Percentiles rank a stretch among this genome's conserved stretches.
Conservation (phyloP, 192 early-diverging fungal genomes). For the Backusella liffmaniae region DNA sequence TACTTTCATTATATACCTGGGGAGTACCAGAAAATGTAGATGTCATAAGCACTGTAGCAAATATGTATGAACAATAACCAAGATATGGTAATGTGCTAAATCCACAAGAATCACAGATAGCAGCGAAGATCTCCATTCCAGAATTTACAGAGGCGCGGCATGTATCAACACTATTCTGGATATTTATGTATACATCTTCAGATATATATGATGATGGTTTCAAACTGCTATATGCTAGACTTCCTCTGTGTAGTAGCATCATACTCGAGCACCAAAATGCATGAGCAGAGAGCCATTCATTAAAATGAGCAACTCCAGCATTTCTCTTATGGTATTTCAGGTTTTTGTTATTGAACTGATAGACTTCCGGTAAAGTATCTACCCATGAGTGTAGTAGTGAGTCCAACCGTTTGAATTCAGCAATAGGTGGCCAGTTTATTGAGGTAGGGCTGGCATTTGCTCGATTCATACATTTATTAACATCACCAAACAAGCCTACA, state of each 20-base stretch:
- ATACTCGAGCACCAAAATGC: constrained; percentile 22
- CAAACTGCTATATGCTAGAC: constrained; percentile 20
- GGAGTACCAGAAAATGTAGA: constrained; percentile 13
- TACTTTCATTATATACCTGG: constrained; percentile 11
- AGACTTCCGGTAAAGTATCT: neutral
- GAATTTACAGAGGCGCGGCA: constrained; percentile 19
- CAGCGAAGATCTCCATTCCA: constrained; percentile 20
- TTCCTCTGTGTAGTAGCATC: constrained; percentile 23
- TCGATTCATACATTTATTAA: constrained; percentile 22
- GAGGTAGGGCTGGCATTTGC: neutral
- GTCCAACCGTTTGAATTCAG: constrained; percentile 22
- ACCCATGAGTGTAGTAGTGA: constrained; percentile 14
- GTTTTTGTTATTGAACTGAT: constrained; percentile 11
- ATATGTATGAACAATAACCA: constrained; percentile 29
- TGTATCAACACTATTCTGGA: constrained; percentile 10
- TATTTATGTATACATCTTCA: neutral
- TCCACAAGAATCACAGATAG: constrained; percentile 19
- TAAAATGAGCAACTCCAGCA: constrained; percentile 13
- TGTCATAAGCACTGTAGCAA: constrained; percentile 34
- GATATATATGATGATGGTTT: neutral
- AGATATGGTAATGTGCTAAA: constrained; percentile 21
- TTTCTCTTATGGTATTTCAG: constrained; percentile 2
- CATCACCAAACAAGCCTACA: constrained; percentile 28
- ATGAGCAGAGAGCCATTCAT: constrained; percentile 22
- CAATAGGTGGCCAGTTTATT: constrained; percentile 27